Base-by-base conservation (phyloP, 768 basidiomycete species). In the Galerina sulciceps region DNA sequence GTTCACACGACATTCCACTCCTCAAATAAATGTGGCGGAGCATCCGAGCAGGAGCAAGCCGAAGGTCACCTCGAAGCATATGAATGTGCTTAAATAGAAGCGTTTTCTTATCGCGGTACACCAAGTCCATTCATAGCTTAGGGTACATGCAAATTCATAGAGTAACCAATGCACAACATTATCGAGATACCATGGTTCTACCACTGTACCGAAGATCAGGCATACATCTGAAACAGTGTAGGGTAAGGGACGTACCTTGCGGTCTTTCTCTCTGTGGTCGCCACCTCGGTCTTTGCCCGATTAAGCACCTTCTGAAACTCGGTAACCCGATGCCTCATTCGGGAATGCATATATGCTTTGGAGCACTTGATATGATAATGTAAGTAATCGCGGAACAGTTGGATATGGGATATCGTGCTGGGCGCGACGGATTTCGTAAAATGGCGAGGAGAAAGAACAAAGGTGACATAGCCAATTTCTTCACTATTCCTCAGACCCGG, bases 301-400 rank as follows among this genome's bases (percentile, higher is more conserved):
- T 99, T 99, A 69, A 99, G 75, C 51, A 99, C 88, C 74, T 94
- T 94, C 76, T 94, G 91, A 81, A 99, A 99, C 74, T 97, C 94
- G 1, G 91, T 85, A 11, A 97, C 97, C 10, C 97, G 87, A 66
- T 90, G 83, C 59, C 97, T 83, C 94, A 99, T 96, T 44, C 97
- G 83, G 2, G 94, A 96, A 75, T 99, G 96, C 94, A 99, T 96
- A 76, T 99, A 99, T 0, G 96, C 97, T 74, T 98, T 98, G 52
- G 90, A 95, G 71, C 94, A 96, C 69, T 96, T 99, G 83, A 99
- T 97, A 71, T 99, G 96, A 75, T 99, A 99, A 76, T 99, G 97
- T n/a, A 99, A 81, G 70, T 98, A 98, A 74, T 98, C 94, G 55
- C 97, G 86, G 90, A 99, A 99, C 22, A 96, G 80, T 71, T 98